A percentile compares a stretch with the other conserved stretches of the same genome.
Conservation (phyloP, 2,329 filamentous ascomycete species). For the Aureobasidium pullulans region DNA sequence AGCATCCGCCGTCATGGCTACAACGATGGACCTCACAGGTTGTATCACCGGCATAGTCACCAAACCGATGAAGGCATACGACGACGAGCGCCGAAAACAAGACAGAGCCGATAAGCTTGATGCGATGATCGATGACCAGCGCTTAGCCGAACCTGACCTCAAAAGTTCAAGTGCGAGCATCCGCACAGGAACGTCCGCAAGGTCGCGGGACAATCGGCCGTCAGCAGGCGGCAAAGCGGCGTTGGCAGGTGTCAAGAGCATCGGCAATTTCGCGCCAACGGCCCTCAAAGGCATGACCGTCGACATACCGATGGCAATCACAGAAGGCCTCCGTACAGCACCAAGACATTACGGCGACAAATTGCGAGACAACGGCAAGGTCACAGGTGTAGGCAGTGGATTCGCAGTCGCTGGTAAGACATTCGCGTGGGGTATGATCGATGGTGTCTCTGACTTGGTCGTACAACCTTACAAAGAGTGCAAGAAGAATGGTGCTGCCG, state of each 20-base stretch:
- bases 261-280: background rate
- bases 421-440: conserved; percentile 65
- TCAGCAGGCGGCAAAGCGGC: background rate
- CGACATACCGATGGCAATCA: background rate
- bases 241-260: background rate
- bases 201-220: no score
- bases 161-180: background rate
- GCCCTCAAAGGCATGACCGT: background rate
- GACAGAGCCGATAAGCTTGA: background rate
- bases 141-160: background rate
- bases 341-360: conserved; percentile 50
- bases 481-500: conserved; percentile 53
- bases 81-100: background rate
- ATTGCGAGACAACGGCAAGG: conserved; percentile 45
- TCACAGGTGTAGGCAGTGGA: conserved; percentile 44
- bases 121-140: background rate
- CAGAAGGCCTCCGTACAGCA: conserved; percentile 36
- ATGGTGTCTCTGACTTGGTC: conserved; percentile 67
- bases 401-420: conserved; percentile 49
- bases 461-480: conserved; percentile 65
- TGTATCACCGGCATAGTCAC: conserved; percentile 29
- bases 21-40: conserved; percentile 63
- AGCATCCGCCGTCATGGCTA: background rate
- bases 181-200: background rate
- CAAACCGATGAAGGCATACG: background rate